These are phyloP conservation scores for Linderina pennispora DNA, from an alignment of 192 early-diverging fungal genomes.

Conservation along the genomic window DNA sequence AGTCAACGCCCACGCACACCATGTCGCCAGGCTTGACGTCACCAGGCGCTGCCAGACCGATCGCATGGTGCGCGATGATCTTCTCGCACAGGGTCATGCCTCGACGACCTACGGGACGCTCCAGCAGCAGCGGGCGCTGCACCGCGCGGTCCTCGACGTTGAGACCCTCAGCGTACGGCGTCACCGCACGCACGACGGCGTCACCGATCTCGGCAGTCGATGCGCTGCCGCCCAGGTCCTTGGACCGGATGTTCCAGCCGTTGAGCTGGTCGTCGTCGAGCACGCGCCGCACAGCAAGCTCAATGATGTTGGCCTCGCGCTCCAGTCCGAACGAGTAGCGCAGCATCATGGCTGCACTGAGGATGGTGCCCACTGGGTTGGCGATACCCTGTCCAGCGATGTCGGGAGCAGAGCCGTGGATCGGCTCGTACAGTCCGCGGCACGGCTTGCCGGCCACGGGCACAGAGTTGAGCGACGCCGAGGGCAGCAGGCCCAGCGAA, in stretches of 20 bases:
- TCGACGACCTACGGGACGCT: conserved; percentile 52
- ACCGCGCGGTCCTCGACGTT: conserved; percentile 45
- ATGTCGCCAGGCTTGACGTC: conserved; percentile 72
- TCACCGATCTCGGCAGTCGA: conserved; percentile 90
- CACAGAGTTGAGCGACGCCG: conserved; percentile 83
- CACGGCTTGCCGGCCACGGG: conserved; percentile 64
- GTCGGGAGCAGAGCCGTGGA: conserved; percentile 98
- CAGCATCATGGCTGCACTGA: conserved; percentile 89
- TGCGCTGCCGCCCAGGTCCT: conserved; percentile 81
- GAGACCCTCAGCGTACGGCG: conserved; percentile 56
- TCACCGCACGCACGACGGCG: conserved; percentile 72
- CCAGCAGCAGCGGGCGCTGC: conserved; percentile 36
- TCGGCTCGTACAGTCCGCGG: conserved; percentile 96
- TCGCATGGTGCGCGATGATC: conserved; percentile 70
- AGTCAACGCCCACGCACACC: conserved; percentile 75
- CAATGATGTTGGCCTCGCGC: conserved; percentile 84
- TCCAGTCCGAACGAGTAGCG: conserved; percentile 91
- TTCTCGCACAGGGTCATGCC: conserved; percentile 73
- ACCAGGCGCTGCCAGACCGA: conserved; percentile 58
- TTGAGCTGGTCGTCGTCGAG: conserved; percentile 73
- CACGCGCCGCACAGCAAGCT: conserved; percentile 86
- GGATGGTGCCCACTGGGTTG: conserved; percentile 97
- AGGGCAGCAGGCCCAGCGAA: conserved; percentile 87
- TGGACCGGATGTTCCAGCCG: conserved; percentile 74
- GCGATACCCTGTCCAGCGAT: conserved; percentile 96